Evolutionary conservation across 768 basidiomycete species (phyloP).

Genomic region (Rhodotorula sphaerocarpa): DNA sequence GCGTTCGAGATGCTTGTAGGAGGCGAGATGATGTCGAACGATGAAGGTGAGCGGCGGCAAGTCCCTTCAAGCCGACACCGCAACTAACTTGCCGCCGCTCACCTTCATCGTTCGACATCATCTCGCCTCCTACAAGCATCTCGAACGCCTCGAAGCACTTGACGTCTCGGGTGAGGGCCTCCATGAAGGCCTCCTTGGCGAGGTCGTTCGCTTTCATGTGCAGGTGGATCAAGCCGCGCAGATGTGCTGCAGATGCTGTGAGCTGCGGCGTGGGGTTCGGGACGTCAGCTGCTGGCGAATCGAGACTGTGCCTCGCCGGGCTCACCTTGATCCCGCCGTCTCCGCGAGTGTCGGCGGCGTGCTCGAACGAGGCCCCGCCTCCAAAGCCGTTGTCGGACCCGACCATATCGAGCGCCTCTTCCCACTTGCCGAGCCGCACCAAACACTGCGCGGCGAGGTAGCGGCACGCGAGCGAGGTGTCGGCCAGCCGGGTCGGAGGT

Average conservation of each 20-base stretch:
- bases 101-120: conserved; percentile 97
- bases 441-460: conserved; percentile 95
- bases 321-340: conserved; percentile 90
- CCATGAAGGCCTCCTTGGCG: conserved; percentile 92
- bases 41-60: conserved; percentile 67
- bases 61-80: too few relatives aligned
- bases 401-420: conserved; percentile 81
- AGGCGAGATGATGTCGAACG: conserved; percentile 90
- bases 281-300: background rate
- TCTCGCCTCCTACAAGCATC: conserved; percentile 78
- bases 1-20: conserved; percentile 81
- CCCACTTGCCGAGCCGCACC: conserved; percentile 85
- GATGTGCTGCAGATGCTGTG: conserved; percentile 92
- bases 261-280: conserved; percentile 51
- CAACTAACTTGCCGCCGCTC: background rate
- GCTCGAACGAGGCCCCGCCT: too few relatives aligned
- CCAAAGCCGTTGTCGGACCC: conserved; percentile 45
- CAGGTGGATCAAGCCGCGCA: conserved; percentile 86
- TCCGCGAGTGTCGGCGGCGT: conserved; percentile 32
- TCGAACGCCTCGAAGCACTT: conserved; percentile 96
- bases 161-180: conserved; percentile 85
- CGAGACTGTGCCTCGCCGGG: too few relatives aligned
- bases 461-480: conserved; percentile 75
- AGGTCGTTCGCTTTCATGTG: conserved; percentile 82
- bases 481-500: conserved; percentile 30